Conservation (phyloP, 2,329 filamentous ascomycete genomes). For the Periglandula ipomoeae region DNA sequence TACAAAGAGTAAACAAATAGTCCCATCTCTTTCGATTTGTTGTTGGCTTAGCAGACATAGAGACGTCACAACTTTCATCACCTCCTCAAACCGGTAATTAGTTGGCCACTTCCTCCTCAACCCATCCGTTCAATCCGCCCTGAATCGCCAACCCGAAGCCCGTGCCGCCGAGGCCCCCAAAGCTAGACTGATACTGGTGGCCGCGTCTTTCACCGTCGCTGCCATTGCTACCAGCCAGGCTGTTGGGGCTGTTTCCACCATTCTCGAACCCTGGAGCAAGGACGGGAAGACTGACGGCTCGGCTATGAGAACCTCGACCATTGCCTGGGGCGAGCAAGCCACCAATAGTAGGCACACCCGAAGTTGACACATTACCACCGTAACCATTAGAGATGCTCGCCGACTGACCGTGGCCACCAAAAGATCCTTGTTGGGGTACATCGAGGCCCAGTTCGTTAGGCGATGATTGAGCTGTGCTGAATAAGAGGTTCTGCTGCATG, state of each 20-base stretch:
- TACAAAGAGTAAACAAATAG: conserved; percentile 15
- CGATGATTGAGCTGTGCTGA: conserved; percentile 59
- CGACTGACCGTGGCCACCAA: conserved; percentile 55
- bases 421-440: conserved; percentile 50
- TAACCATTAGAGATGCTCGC: conserved; percentile 59
- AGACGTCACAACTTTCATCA: neutral
- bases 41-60: neutral
- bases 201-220: conserved; percentile 49
- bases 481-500: conserved; percentile 72
- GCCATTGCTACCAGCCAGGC: conserved; percentile 34
- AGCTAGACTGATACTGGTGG: conserved; percentile 58
- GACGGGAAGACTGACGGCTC: conserved; percentile 80
- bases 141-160: conserved; percentile 56
- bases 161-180: conserved; percentile 45
- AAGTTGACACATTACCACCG: conserved; percentile 39
- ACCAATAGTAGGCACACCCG: conserved; percentile 60
- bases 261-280: conserved; percentile 57
- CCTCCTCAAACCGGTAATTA: conserved; percentile 21
- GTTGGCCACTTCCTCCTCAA: conserved; percentile 57
- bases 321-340: conserved; percentile 68
- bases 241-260: conserved; percentile 42
- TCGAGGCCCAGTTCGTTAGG: conserved; percentile 49
- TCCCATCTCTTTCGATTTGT: conserved; percentile 16
- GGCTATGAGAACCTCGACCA: conserved; percentile 54
- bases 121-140: conserved; percentile 57